phyloP scores from a whole-genome alignment of 2,329 filamentous ascomycete species.

The Fusarium goolgardi region DNA sequence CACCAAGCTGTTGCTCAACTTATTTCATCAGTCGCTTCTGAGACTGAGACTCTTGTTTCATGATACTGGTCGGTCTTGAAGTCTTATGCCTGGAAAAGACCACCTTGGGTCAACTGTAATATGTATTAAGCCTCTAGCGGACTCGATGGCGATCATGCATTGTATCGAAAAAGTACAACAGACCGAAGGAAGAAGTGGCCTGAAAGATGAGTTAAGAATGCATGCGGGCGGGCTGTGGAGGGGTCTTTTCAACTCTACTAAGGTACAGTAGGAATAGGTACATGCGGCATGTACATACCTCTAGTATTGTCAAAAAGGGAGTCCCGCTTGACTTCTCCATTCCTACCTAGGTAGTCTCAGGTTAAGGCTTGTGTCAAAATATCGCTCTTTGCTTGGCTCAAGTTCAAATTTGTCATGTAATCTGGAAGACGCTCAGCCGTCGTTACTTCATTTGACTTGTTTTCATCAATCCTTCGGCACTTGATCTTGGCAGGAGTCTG shows the following conservation, averaged over 20 bases:
- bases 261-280: slow-evolving; percentile 19
- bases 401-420: slow-evolving; percentile 2
- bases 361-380: slow-evolving; percentile 12
- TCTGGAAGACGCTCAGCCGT: background rate
- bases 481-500: slow-evolving; percentile 1
- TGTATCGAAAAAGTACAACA: slow-evolving; percentile 13
- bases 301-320: slow-evolving; percentile 24
- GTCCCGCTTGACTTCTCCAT: slow-evolving; percentile 32
- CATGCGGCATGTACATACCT: background rate
- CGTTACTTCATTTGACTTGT: background rate
- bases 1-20: slow-evolving; percentile 31
- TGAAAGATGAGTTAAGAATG: slow-evolving; percentile 42
- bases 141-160: slow-evolving; percentile 17
- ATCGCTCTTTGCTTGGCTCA: slow-evolving; percentile 12
- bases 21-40: slow-evolving; percentile 15
- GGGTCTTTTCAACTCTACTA: slow-evolving; percentile 22
- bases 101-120: background rate
- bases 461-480: background rate
- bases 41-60: slow-evolving; percentile 40
- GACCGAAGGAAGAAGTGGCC: slow-evolving; percentile 27
- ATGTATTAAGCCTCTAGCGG: slow-evolving; percentile 1
- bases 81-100: slow-evolving; percentile 13
- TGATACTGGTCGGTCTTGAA: slow-evolving; percentile 4
- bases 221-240: slow-evolving; percentile 35
- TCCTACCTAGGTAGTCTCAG: slow-evolving; percentile 29